Conservation (phyloP, 2,329 filamentous ascomycete species). For the Claviceps capensis region DNA sequence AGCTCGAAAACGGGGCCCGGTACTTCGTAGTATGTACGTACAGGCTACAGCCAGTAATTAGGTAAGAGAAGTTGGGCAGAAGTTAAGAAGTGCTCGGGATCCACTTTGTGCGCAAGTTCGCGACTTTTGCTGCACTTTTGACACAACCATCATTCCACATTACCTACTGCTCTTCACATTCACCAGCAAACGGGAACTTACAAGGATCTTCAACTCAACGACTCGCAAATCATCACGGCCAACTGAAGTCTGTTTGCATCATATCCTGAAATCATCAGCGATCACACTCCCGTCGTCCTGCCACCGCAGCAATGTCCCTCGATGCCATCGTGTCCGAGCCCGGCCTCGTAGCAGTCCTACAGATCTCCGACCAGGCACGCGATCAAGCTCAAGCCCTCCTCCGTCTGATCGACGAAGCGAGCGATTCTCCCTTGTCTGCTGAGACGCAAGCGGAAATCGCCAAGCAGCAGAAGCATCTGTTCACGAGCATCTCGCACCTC, state of each 20-base stretch:
- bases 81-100: too few relatives aligned
- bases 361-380: slow-evolving; percentile 59
- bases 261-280: not conserved
- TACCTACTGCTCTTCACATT: not conserved
- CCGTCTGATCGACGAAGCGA: slow-evolving; percentile 33
- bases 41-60: too few relatives aligned
- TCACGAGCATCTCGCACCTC: slow-evolving; percentile 65
- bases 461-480: slow-evolving; percentile 66
- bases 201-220: not conserved
- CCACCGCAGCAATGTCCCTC: slow-evolving; percentile 19
- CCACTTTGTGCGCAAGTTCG: too few relatives aligned
- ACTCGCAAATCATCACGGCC: not conserved
- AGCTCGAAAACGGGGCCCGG: too few relatives aligned
- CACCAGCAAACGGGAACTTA: not conserved
- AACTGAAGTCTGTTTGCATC: not conserved
- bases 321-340: slow-evolving; percentile 27
- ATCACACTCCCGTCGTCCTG: not conserved
- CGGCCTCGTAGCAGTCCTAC: slow-evolving; percentile 52
- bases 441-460: slow-evolving; percentile 47
- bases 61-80: too few relatives aligned
- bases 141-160: too few relatives aligned
- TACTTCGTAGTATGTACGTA: too few relatives aligned
- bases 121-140: too few relatives aligned
- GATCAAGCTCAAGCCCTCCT: slow-evolving; percentile 56
- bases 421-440: slow-evolving; percentile 27